A percentile compares a stretch with the other conserved stretches of the same genome.
These are phyloP conservation scores for Capronia coronata DNA, from an alignment of 2,329 filamentous ascomycete species.

Conservation along the genomic window DNA sequence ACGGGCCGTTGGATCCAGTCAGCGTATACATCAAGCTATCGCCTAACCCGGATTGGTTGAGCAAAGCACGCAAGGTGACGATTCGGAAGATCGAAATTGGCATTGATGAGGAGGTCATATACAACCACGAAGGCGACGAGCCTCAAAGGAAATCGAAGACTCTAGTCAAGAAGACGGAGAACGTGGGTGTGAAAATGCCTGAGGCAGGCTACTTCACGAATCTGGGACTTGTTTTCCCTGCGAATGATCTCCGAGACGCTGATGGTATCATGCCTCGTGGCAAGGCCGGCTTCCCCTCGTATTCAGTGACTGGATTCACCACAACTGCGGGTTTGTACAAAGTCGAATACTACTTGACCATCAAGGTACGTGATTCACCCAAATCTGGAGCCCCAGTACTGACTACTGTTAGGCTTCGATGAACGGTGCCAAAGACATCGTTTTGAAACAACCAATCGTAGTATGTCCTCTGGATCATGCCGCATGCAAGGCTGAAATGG, in stretches of 20 bases:
- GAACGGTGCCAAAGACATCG: conserved; percentile 79
- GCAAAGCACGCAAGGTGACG: conserved; percentile 82
- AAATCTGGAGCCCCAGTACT: not conserved
- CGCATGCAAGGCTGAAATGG: conserved; percentile 96
- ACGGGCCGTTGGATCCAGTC: conserved; percentile 89
- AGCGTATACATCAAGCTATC: conserved; percentile 92
- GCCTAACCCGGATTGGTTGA: conserved; percentile 85
- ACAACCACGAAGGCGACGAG: conserved; percentile 94
- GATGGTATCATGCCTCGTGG: conserved; percentile 82
- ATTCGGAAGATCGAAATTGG: conserved; percentile 89
- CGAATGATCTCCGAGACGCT: conserved; percentile 76
- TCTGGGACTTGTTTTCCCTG: conserved; percentile 81
- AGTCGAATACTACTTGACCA: conserved; percentile 91
- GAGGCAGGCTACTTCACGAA: conserved; percentile 92
- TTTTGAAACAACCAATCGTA: conserved; percentile 83
- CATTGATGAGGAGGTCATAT: conserved; percentile 98
- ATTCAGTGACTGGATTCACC: conserved; percentile 83
- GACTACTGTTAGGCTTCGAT: conserved; percentile 64
- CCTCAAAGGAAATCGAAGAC: conserved; percentile 84
- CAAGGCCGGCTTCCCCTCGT: conserved; percentile 81
- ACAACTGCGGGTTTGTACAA: conserved; percentile 93
- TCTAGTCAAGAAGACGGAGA: conserved; percentile 74
- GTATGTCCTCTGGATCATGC: conserved; percentile 94
- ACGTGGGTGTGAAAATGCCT: conserved; percentile 75
- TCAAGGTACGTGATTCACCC: conserved; percentile 60